Evolutionary conservation across 2,329 filamentous ascomycete species (phyloP), one percentile per base, ranked within the genome.

Genomic region (Pleurostoma richardsiae): DNA sequence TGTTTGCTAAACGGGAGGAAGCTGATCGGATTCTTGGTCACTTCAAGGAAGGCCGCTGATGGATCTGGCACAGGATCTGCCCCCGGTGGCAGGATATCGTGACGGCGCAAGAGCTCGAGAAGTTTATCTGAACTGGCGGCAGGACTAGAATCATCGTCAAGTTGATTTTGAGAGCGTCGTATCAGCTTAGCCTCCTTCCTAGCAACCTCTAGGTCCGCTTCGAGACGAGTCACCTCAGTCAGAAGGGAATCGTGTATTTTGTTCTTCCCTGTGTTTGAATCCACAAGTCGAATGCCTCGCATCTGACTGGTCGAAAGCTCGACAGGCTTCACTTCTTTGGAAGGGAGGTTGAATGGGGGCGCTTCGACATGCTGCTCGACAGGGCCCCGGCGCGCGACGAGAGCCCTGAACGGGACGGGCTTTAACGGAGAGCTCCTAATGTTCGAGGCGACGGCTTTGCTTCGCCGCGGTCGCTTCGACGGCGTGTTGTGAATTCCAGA

Each of bases 401-500:
- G 48, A 11, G 11, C 30, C 28, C 43, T 40, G 6, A 52, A 30
- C 1, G 68, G 65, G 0, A 65, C 65, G 6, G 71, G 69, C 43
- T 78, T 79, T 3, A 77, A 57, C 1, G 77, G 77, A 2, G 79
- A 80, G 48, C 67, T 71, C 47, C 69, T 74, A 33, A 64, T 64
- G 45, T 52, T 67, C 45, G 64, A 63, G 1, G 64, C 62, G 41
- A 69, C 59, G 2, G 59, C 59, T 45, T 61, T 69, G 49, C 65
- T 70, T 54, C 73, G 68, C 54, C 70, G 70, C 3, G 68, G 66
- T 30, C 68, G 65, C 49, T 71, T 77, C 27, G 76, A 78, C 0
- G 80, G 79, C 10, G 77, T 81, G 43, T 74, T 74, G 49, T 83
- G 80, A 29, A 85, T 84, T 1, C 81, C 82, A 26, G 67, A 60